Percentiles rank a stretch among this genome's conserved stretches.
Conservation (phyloP, 768 basidiomycete genomes). For the Russula lepida region DNA sequence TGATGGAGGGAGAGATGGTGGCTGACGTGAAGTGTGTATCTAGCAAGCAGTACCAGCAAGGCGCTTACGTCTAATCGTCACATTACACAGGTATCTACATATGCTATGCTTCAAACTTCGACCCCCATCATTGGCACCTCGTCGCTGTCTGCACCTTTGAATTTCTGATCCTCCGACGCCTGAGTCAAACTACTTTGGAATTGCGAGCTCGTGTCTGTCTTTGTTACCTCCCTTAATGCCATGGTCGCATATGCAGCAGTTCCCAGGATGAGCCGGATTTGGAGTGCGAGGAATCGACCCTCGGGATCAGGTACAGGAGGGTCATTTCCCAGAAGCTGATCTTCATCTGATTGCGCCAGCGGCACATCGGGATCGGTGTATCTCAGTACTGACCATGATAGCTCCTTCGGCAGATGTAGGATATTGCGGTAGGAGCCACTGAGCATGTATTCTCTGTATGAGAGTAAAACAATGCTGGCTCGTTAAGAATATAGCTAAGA, state of each 20-base stretch:
- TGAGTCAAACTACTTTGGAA: slow-evolving; percentile 75
- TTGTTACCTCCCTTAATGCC: slow-evolving; percentile 92
- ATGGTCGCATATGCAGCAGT: slow-evolving; percentile 96
- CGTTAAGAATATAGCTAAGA: neutral
- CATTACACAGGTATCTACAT: neutral
- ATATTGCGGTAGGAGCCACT: slow-evolving; percentile 92
- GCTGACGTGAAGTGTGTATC: too few relatives aligned
- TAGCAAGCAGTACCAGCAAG: too few relatives aligned
- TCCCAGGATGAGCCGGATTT: slow-evolving; percentile 76
- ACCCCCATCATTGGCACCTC: slow-evolving; percentile 17
- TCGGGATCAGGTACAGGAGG: slow-evolving; percentile 55
- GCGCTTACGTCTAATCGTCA: too few relatives aligned
- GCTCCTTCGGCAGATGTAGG: slow-evolving; percentile 70
- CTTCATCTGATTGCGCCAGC: slow-evolving; percentile 93
- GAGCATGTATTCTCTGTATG: slow-evolving; percentile 76
- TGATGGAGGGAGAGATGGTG: slow-evolving; percentile 23
- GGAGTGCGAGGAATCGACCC: slow-evolving; percentile 83
- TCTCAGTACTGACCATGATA: slow-evolving; percentile 73
- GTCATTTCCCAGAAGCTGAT: slow-evolving; percentile 76
- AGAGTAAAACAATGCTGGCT: neutral
- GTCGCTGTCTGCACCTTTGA: slow-evolving; percentile 43
- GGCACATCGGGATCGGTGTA: slow-evolving; percentile 93
- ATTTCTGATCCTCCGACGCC: slow-evolving; percentile 76
- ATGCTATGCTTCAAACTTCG: neutral
- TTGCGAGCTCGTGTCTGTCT: slow-evolving; percentile 90